A percentile compares a stretch with the other conserved stretches of the same genome.
These are phyloP conservation scores for Bremia lactucae DNA, from an alignment of 352 stramenopile species.

Conservation along the genomic window DNA sequence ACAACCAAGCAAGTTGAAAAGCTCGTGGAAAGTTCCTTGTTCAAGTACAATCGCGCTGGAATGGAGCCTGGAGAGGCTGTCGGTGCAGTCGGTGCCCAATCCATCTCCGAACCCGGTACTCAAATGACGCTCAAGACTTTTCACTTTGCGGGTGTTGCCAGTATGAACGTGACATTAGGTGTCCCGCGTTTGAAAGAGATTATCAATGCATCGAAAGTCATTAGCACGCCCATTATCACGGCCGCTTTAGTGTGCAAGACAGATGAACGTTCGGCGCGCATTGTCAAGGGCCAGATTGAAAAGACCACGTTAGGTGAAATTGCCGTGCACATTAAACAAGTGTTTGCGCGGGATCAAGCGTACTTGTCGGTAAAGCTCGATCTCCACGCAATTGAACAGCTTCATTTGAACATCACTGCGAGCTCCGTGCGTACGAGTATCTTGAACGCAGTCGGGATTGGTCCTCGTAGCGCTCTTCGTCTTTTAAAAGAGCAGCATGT, in stretches of 20 bases:
- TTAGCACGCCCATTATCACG: constrained; percentile 99
- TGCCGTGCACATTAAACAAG: constrained; percentile 95
- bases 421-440: constrained; percentile 88
- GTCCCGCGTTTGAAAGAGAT: constrained; percentile 98
- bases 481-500: constrained; percentile 82
- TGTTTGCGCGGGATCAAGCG: constrained; percentile 88
- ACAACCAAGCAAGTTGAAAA: constrained; percentile 72
- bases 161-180: constrained; percentile 99
- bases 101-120: constrained; percentile 92
- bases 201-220: constrained; percentile 94
- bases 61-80: constrained; percentile 95
- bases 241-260: constrained; percentile 92
- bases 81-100: constrained; percentile 94
- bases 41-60: constrained; percentile 79
- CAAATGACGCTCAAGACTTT: constrained; percentile 99
- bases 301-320: constrained; percentile 97
- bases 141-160: constrained; percentile 98
- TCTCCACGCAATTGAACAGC: constrained; percentile 91
- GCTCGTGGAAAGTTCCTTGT: constrained; percentile 63
- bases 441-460: constrained; percentile 70
- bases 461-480: constrained; percentile 52
- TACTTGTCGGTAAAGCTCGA: constrained; percentile 98
- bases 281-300: constrained; percentile 98
- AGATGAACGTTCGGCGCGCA: constrained; percentile 93
- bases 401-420: constrained; percentile 94